phyloP scores from a whole-genome alignment of 1,139 yeast species.

The Entelexis paramagnoliae region DNA sequence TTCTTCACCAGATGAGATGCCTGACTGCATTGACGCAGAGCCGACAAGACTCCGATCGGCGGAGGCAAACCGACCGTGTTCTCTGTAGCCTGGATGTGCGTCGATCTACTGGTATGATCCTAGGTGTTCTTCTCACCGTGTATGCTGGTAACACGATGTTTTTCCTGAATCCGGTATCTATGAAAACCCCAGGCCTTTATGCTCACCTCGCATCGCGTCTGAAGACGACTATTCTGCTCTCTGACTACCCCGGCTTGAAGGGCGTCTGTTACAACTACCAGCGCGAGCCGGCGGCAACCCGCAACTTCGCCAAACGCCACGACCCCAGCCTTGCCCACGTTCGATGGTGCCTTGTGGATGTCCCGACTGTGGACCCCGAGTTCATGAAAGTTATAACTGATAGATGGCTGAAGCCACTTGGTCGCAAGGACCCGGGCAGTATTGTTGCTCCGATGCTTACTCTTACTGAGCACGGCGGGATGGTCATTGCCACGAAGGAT shows the following conservation, averaged over 20 bases:
- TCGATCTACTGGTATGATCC: constrained; percentile 75
- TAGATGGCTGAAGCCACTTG: constrained; percentile 83
- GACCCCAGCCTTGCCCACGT: constrained; percentile 71
- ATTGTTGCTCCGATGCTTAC: constrained; percentile 87
- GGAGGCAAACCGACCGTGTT: constrained; percentile 30
- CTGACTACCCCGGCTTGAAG: constrained; percentile 85
- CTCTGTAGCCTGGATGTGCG: constrained; percentile 77
- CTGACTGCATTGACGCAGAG: constrained; percentile 49
- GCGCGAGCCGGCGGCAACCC: constrained; percentile 74
- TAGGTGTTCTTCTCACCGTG: constrained; percentile 70
- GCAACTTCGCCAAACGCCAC: constrained; percentile 66
- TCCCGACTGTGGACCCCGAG: constrained; percentile 89
- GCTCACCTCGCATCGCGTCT: constrained; percentile 68
- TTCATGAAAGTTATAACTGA: constrained; percentile 85
- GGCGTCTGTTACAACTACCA: constrained; percentile 90
- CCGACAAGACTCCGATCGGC: constrained; percentile 31
- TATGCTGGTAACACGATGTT: constrained; percentile 74
- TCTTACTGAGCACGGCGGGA: constrained; percentile 89
- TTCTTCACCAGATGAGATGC: constrained; percentile 78
- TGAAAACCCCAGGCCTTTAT: constrained; percentile 77
- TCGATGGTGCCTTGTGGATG: constrained; percentile 82
- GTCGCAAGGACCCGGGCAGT: constrained; percentile 65
- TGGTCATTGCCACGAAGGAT: constrained; percentile 84
- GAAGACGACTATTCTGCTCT: constrained; percentile 61
- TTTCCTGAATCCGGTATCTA: constrained; percentile 67